Conservation (phyloP, 306 rosid species). For the Rosa lucieae region DNA sequence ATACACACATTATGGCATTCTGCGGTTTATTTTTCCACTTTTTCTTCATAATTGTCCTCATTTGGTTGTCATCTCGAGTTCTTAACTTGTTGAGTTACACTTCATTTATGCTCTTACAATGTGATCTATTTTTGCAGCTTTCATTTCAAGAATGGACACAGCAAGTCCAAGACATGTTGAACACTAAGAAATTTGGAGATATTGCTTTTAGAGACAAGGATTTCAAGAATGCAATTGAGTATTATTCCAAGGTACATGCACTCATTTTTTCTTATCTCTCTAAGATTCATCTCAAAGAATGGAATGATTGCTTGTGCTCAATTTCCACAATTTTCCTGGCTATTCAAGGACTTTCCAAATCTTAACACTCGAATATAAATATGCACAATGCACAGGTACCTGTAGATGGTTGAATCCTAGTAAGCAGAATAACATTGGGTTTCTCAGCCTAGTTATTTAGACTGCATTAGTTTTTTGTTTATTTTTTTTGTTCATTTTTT, state of each 20-base stretch:
- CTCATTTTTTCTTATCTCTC: neutral
- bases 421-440: neutral
- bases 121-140: conserved; percentile 50
- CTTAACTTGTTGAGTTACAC: neutral
- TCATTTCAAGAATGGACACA: conserved; percentile 99
- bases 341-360: neutral
- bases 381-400: neutral
- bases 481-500: neutral
- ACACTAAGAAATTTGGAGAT: conserved; percentile 90
- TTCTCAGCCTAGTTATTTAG: neutral
- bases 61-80: neutral
- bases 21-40: too few species aligned
- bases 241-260: conserved; percentile 76
- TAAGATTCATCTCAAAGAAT: neutral
- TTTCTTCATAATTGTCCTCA: too few species aligned
- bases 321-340: neutral
- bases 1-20: neutral
- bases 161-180: conserved; percentile 93
- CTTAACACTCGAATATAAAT: neutral
- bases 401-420: neutral
- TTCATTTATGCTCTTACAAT: neutral
- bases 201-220: conserved; percentile 95
- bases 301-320: neutral
- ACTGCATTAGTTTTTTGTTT: neutral
- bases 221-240: conserved; percentile 88